Percentiles rank a stretch among this genome's conserved stretches.
phyloP scores from a whole-genome alignment of 108 stramenopile species.

The Mediolabrus comicus region DNA sequence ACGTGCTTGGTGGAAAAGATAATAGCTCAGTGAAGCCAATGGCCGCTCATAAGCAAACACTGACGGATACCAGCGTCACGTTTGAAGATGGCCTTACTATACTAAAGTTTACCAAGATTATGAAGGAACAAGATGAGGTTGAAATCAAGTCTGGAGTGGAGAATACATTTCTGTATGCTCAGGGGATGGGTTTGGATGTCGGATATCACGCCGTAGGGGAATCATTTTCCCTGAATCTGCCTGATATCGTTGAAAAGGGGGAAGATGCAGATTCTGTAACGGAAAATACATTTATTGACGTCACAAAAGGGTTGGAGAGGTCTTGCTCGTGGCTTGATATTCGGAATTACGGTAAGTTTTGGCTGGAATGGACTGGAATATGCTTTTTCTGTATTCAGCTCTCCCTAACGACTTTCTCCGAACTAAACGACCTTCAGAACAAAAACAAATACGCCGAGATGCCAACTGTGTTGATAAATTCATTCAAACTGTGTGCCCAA shows the following conservation, averaged over 20 bases:
- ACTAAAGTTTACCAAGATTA: conserved; percentile 11
- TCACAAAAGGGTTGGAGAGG: not conserved
- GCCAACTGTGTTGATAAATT: conserved; percentile 2
- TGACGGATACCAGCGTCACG: conserved; percentile 39
- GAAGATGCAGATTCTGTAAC: not conserved
- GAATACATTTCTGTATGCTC: conserved; percentile 37
- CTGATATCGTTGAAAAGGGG: not conserved
- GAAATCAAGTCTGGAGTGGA: conserved; percentile 24
- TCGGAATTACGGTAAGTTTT: not conserved
- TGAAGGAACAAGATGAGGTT: conserved; percentile 40
- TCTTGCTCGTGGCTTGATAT: conserved; percentile 16
- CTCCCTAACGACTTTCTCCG: too few relatives aligned
- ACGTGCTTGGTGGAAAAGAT: conserved; percentile 22
- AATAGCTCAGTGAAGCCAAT: conserved; percentile 29
- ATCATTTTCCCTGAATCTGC: not conserved
- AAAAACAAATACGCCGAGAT: conserved; percentile 9
- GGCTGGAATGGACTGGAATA: not conserved
- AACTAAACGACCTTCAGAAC: not conserved
- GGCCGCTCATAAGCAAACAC: conserved; percentile 37
- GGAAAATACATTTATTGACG: conserved; percentile 2
- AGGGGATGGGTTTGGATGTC: conserved; percentile 36
- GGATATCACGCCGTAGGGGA: conserved; percentile 29
- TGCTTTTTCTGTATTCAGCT: too few relatives aligned
- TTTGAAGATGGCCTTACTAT: conserved; percentile 34
- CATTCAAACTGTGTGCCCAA: conserved; percentile 1